phyloP scores from a whole-genome alignment of 1,139 yeast genomes.

The Geotrichum histeridarum region DNA sequence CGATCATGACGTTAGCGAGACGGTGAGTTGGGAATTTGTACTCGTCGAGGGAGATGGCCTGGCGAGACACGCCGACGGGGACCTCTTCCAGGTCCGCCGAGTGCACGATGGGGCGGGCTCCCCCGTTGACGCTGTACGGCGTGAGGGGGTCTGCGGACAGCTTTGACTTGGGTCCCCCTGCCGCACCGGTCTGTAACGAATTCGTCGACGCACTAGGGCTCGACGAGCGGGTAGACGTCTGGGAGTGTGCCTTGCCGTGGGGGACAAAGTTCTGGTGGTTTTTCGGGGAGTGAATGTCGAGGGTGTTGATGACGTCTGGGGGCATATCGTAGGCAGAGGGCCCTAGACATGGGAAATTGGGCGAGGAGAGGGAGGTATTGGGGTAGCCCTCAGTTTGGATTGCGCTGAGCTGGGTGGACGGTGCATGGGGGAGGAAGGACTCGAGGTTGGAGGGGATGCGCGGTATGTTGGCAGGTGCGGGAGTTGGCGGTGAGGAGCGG shows the following conservation, averaged over 20 bases:
- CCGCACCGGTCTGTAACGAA: not conserved
- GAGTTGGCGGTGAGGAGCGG: constrained; percentile 11
- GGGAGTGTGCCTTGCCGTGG: not conserved
- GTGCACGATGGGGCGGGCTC: constrained; percentile 40
- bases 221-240: not conserved
- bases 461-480: constrained; percentile 18
- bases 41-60: constrained; percentile 61
- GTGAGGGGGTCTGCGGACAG: not conserved
- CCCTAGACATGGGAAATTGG: constrained; percentile 19
- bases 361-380: constrained; percentile 9
- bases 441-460: constrained; percentile 19
- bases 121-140: constrained; percentile 19
- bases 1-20: constrained; percentile 63
- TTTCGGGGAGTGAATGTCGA: constrained; percentile 8
- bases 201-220: not conserved
- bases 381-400: not conserved
- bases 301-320: constrained; percentile 19
- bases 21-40: constrained; percentile 86
- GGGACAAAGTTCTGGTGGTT: constrained; percentile 19
- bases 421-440: not conserved
- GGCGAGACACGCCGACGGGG: constrained; percentile 87
- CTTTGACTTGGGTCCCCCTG: not conserved
- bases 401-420: not conserved
- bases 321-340: constrained; percentile 19
- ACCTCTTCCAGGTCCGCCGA: constrained; percentile 95